Evolutionary conservation across 2,329 filamentous ascomycete species (phyloP).

Genomic region (Xylariaceae sp.): DNA sequence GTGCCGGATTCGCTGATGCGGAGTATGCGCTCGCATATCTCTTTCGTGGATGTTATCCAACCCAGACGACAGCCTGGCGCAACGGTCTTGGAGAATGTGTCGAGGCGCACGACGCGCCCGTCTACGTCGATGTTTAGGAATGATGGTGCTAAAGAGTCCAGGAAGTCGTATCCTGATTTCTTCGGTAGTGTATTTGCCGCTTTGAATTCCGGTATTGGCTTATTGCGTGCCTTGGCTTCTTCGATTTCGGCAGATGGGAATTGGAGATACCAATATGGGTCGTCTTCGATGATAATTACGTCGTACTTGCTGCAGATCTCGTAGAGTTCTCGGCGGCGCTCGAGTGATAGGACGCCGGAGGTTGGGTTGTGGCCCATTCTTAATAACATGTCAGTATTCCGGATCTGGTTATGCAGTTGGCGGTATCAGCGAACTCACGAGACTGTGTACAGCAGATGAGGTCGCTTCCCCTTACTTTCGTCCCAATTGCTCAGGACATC

Average conservation of each 20-base stretch:
- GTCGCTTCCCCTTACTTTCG: constrained; percentile 64
- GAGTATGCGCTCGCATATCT: constrained; percentile 66
- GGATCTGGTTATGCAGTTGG: background rate
- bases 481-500: constrained; percentile 86
- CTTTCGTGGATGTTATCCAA: constrained; percentile 84
- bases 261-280: constrained; percentile 94
- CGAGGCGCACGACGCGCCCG: constrained; percentile 82
- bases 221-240: constrained; percentile 46
- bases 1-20: constrained; percentile 75
- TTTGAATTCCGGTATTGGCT: constrained; percentile 32
- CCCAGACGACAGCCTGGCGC: constrained; percentile 86
- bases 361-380: constrained; percentile 91
- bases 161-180: constrained; percentile 66
- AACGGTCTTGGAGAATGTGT: constrained; percentile 92
- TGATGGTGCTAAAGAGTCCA: constrained; percentile 79
- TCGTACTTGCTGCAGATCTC: constrained; percentile 78
- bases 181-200: constrained; percentile 26
- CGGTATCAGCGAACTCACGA: constrained; percentile 54
- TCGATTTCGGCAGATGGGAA: constrained; percentile 65
- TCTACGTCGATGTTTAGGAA: constrained; percentile 79
- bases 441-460: constrained; percentile 85
- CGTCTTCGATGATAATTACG: constrained; percentile 87
- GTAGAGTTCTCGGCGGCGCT: constrained; percentile 76
- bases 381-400: constrained; percentile 14
- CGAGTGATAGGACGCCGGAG: constrained; percentile 66